Conservation (phyloP, 164 flowering plant genomes). For the Santalum album region DNA sequence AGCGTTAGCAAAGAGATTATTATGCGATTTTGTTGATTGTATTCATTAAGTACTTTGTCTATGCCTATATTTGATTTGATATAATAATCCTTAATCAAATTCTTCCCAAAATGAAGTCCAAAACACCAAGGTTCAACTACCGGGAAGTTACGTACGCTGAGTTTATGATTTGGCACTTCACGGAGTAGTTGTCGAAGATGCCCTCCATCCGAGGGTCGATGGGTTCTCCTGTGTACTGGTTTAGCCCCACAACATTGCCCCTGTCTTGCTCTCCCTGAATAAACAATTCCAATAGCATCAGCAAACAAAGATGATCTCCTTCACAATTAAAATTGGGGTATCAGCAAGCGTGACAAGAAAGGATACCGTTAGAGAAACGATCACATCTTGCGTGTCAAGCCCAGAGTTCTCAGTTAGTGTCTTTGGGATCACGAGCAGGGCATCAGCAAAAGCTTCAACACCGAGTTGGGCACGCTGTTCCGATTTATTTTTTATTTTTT, state of each 20-base stretch:
- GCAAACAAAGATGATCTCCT: neutral
- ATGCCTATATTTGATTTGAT: neutral
- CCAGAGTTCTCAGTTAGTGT: conserved; percentile 97
- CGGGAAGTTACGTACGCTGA: conserved; percentile 55
- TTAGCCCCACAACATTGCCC: conserved; percentile 85
- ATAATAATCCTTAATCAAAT: neutral
- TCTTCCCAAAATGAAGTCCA: neutral
- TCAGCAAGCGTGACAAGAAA: neutral
- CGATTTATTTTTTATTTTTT: conserved; percentile 13
- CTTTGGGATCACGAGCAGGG: conserved; percentile 93
- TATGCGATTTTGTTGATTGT: too few relatives aligned
- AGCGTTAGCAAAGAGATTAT: too few relatives aligned
- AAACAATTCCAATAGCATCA: neutral
- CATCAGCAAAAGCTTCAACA: conserved; percentile 96
- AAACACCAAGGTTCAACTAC: neutral
- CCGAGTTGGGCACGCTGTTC: conserved; percentile 96
- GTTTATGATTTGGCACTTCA: conserved; percentile 89
- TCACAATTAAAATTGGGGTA: neutral
- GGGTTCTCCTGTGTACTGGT: conserved; percentile 83
- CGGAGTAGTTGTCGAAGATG: conserved; percentile 92
- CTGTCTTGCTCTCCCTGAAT: conserved; percentile 87
- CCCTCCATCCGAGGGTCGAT: conserved; percentile 97
- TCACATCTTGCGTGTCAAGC: conserved; percentile 93
- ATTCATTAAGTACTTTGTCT: too few relatives aligned
- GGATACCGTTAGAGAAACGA: conserved; percentile 72